These are phyloP conservation scores for Xylaria digitata DNA, from an alignment of 2,329 filamentous ascomycete genomes.

Conservation along the genomic window DNA sequence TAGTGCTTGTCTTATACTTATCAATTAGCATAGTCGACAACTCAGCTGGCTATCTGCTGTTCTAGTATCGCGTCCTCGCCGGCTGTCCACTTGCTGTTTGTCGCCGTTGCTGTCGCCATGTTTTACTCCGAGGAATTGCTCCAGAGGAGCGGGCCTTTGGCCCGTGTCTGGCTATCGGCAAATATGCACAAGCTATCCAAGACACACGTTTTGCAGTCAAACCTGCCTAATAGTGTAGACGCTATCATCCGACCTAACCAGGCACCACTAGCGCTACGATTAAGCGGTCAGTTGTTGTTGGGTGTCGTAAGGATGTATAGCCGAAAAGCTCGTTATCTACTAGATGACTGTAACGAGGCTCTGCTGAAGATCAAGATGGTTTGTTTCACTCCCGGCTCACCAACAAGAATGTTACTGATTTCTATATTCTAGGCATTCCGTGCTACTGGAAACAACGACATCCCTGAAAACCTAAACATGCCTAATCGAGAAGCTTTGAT, in stretches of 20 bases:
- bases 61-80: constrained; percentile 33
- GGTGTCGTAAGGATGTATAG: constrained; percentile 98
- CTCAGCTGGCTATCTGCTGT: constrained; percentile 1
- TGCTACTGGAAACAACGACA: constrained; percentile 92
- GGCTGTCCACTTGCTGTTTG: constrained; percentile 35
- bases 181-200: constrained; percentile 99
- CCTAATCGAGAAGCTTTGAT: constrained; percentile 88
- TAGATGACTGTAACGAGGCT: constrained; percentile 98
- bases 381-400: constrained; percentile 8
- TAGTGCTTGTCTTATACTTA: constrained; percentile 25
- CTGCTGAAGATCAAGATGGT: constrained; percentile 99
- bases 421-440: constrained; percentile 79
- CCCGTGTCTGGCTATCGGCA: constrained; percentile 97
- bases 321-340: constrained; percentile 92
- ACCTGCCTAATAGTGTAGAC: constrained; percentile 93
- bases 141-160: constrained; percentile 95
- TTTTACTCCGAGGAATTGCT: constrained; percentile 98
- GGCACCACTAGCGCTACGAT: constrained; percentile 91
- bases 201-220: constrained; percentile 92
- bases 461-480: constrained; percentile 83
- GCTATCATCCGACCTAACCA: constrained; percentile 94
- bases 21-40: constrained; percentile 32
- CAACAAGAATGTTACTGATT: constrained; percentile 49
- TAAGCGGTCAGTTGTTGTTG: constrained; percentile 92
- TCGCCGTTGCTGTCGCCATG: constrained; percentile 69